A percentile compares a stretch with the other conserved stretches of the same genome.
These are phyloP conservation scores for Arabis alpina DNA, from an alignment of 345 rosid species.

Conservation along the genomic window DNA sequence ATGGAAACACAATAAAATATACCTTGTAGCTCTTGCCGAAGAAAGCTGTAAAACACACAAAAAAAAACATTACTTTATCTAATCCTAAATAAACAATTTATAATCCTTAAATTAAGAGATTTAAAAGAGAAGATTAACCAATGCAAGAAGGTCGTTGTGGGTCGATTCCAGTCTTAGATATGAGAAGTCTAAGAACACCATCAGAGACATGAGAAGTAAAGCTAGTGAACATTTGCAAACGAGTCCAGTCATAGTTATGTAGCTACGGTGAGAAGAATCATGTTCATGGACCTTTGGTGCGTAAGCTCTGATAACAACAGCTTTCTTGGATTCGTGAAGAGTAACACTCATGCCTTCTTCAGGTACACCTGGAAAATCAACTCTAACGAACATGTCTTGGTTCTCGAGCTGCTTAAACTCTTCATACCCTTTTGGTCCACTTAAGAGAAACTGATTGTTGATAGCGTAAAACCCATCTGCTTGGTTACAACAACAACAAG, in stretches of 20 bases:
- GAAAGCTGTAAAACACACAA: neutral
- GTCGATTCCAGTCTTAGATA: constrained; percentile 13
- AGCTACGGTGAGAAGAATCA: constrained; percentile 28
- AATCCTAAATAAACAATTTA: neutral
- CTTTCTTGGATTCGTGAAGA: constrained; percentile 10
- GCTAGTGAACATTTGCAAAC: constrained; percentile 35
- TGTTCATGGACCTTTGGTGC: neutral
- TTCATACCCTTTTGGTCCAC: constrained; percentile 34
- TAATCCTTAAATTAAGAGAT: neutral
- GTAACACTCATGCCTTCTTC: neutral
- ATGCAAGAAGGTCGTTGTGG: constrained; percentile 25
- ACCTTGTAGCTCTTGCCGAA: neutral
- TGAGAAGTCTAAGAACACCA: constrained; percentile 35
- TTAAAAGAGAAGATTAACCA: neutral
- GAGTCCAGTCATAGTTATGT: constrained; percentile 6
- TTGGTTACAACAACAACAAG: neutral
- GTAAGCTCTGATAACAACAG: no score
- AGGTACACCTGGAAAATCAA: constrained; percentile 28
- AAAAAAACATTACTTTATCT: neutral
- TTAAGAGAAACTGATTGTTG: constrained; percentile 34
- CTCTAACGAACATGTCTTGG: constrained; percentile 19
- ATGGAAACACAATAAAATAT: no score
- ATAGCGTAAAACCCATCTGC: constrained; percentile 36
- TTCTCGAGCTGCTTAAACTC: constrained; percentile 27
- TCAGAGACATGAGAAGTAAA: constrained; percentile 20